These are phyloP conservation scores for Nepenthes gracilis DNA, from an alignment of 148 eudicot genomes.

Conservation along the genomic window DNA sequence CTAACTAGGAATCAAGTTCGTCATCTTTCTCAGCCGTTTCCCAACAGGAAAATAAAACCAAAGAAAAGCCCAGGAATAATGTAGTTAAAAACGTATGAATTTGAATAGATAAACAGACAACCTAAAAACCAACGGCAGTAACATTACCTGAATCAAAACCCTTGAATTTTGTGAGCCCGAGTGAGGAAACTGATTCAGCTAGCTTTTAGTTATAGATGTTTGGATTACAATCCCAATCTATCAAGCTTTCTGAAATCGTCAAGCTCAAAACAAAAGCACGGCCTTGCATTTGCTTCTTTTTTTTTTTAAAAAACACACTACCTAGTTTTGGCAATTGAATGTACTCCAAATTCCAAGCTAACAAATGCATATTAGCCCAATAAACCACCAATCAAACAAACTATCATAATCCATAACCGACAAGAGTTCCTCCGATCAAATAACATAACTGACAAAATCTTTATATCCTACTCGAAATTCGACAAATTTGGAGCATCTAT, in stretches of 20 bases:
- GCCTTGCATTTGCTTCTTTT: background rate
- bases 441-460: background rate
- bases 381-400: too few species aligned
- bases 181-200: background rate
- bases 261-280: slow-evolving; percentile 17
- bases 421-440: background rate
- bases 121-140: background rate
- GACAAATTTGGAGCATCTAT: background rate
- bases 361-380: too few species aligned
- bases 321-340: background rate
- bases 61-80: too few species aligned
- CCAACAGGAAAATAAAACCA: too few species aligned
- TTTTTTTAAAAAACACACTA: too few species aligned
- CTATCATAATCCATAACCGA: too few species aligned
- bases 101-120: too few species aligned
- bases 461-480: background rate
- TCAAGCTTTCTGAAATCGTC: background rate
- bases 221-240: slow-evolving; percentile 4
- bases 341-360: background rate
- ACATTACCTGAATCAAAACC: background rate
- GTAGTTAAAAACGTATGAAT: too few species aligned
- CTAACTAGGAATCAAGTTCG: too few species aligned
- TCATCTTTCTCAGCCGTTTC: too few species aligned
- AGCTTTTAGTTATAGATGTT: background rate
- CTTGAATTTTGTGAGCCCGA: background rate